Evolutionary conservation across 257 asterid genomes (phyloP).

Genomic region (Gentiana straminea): DNA sequence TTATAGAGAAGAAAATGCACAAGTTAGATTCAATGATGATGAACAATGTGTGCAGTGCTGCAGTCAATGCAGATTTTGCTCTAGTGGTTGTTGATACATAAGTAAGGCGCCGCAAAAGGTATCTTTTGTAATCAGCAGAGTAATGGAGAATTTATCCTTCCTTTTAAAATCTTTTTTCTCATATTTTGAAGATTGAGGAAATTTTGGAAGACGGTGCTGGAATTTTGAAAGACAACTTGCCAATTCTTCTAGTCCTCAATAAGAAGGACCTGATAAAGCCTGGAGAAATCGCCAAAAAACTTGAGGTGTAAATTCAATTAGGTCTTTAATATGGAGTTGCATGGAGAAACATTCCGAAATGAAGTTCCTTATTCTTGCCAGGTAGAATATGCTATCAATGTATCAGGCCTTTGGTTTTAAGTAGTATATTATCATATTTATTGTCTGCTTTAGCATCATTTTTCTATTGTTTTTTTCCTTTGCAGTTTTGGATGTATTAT

Average conservation of each 20-base stretch:
- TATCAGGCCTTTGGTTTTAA: neutral
- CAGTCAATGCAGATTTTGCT: constrained; percentile 84
- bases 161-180: constrained; percentile 1
- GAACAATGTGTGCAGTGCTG: constrained; percentile 89
- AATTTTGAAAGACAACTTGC: constrained; percentile 45
- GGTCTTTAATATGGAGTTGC: no score
- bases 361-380: constrained; percentile 99
- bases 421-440: neutral
- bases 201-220: constrained; percentile 72
- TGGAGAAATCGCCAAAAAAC: constrained; percentile 95
- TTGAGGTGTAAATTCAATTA: constrained; percentile 37
- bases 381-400: constrained; percentile 27
- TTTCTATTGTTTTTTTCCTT: neutral
- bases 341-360: constrained; percentile 17
- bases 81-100: constrained; percentile 80
- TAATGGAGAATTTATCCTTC: neutral
- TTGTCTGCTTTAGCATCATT: neutral
- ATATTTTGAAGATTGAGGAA: constrained; percentile 59
- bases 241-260: constrained; percentile 78
- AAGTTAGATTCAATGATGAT: constrained; percentile 93
- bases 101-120: constrained; percentile 77
- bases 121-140: constrained; percentile 8
- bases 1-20: constrained; percentile 95
- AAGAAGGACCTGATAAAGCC: constrained; percentile 93
- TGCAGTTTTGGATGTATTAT: neutral